Evolutionary conservation across 805 yeast species (phyloP).

Genomic region (Candida arabinofermentans): DNA sequence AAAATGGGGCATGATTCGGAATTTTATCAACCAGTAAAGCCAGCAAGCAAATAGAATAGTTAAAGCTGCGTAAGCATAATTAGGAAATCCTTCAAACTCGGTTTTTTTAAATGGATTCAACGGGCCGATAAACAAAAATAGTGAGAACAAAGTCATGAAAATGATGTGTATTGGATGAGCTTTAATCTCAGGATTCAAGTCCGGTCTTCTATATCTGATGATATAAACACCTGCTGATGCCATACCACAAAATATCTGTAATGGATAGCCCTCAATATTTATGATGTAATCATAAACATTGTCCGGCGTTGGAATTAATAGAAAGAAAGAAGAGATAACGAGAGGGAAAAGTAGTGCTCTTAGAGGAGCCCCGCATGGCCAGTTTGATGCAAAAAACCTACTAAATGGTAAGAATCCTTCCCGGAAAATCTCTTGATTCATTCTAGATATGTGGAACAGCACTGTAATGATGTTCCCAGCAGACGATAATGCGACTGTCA

Average conservation of each 20-base stretch:
- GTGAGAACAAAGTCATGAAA: constrained; percentile 41
- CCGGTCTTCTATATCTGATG: constrained; percentile 48
- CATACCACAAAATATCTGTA: constrained; percentile 45
- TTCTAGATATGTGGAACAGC: constrained; percentile 47
- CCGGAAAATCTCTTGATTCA: constrained; percentile 53
- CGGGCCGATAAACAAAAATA: constrained; percentile 50
- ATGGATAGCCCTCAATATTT: constrained; percentile 49
- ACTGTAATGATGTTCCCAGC: constrained; percentile 57
- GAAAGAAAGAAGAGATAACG: constrained; percentile 35
- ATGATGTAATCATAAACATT: constrained; percentile 50
- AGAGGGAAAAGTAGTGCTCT: constrained; percentile 43
- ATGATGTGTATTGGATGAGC: constrained; percentile 46
- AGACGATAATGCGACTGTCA: constrained; percentile 49
- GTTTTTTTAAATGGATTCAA: constrained; percentile 36
- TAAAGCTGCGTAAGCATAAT: constrained; percentile 46
- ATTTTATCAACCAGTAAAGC: constrained; percentile 54
- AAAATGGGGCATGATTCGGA: constrained; percentile 40
- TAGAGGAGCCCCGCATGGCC: constrained; percentile 52
- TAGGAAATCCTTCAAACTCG: constrained; percentile 40
- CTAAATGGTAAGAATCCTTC: constrained; percentile 54
- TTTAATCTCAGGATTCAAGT: constrained; percentile 45
- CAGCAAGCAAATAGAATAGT: constrained; percentile 39
- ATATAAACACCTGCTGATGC: constrained; percentile 57
- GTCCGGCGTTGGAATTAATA: constrained; percentile 42
- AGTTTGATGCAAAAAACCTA: constrained; percentile 46